Base-by-base conservation (phyloP, 345 rosid species). In the Iberis pinnata region DNA sequence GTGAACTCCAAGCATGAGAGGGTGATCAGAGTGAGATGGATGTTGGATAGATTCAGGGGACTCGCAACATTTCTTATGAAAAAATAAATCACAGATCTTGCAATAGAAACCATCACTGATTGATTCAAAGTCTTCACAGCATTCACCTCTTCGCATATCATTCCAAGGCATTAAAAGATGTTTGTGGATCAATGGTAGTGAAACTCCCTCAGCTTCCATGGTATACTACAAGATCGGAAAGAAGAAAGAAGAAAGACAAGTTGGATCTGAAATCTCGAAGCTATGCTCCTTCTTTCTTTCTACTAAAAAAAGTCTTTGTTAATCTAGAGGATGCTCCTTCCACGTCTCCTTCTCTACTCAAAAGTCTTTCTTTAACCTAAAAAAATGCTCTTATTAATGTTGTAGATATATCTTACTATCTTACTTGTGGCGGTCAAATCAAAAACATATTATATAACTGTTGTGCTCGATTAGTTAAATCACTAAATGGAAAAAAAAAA, bases 161-260 rank as follows among this genome's bases (percentile, higher is more conserved):
- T n/a, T 49, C 53, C 53, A 49, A 47, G 52, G 37, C 5, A 27
- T 15, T 22, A 47, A 25, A 10, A 16, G 9, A 47, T 47, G 52
- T 1, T 26, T 5, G 37, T 47, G 22, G 22, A 47, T 9, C 52
- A 27, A 15, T 1, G 37, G 52, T 47, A 47, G 20, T 27, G 52
- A 47, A 4, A 26, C 36, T 27, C 5, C 20, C 2, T 15, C 4
- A 16, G 9, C 5, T 1, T 12, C 25, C 25, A 49, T 29, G 20
- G 9, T 29, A 2, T 3, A 26, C 0, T 14, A 12, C 25, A 22
- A 22, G 25, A 6, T 22, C n/a, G n/a, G n/a, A n/a, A 25, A n/a
- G 20, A 26, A 15, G 36, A 22, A 29, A 48, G 9, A 46, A 46
- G 33, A 15, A 1, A 27, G 11, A 27, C 9, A 16, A 16, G 7